phyloP scores from a whole-genome alignment of 1,284 basidiomycete species.

The Fomitopsis betulina region DNA sequence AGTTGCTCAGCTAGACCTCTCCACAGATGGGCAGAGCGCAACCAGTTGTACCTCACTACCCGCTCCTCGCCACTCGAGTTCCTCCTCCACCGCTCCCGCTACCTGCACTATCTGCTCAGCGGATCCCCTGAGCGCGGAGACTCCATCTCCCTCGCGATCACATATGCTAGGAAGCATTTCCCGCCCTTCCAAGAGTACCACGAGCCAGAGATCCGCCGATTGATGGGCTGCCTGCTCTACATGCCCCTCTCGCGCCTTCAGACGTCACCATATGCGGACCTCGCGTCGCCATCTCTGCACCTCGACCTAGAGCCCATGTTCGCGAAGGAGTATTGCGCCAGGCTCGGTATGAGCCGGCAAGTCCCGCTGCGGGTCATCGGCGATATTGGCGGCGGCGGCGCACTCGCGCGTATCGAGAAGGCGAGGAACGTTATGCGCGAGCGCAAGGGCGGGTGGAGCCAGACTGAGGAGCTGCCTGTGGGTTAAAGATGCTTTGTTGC shows the following conservation, averaged over 20 bases:
- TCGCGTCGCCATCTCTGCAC: constrained; percentile 66
- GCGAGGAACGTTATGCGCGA: constrained; percentile 91
- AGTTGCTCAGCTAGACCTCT: background rate
- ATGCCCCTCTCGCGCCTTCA: constrained; percentile 61
- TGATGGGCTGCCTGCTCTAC: constrained; percentile 76
- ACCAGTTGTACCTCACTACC: constrained; percentile 60
- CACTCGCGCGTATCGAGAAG: constrained; percentile 87
- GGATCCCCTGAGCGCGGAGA: constrained; percentile 46
- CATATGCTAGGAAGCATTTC: constrained; percentile 72
- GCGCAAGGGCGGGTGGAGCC: constrained; percentile 86
- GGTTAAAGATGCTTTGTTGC: constrained; percentile 3
- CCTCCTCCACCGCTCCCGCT: constrained; percentile 82
- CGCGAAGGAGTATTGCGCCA: constrained; percentile 85
- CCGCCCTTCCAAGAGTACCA: constrained; percentile 64
- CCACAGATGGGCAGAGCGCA: constrained; percentile 69
- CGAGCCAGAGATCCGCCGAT: constrained; percentile 63
- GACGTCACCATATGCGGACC: constrained; percentile 70
- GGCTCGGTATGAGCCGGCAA: constrained; percentile 82
- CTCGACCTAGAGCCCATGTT: constrained; percentile 79
- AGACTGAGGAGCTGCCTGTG: constrained; percentile 84
- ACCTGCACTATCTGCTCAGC: constrained; percentile 67
- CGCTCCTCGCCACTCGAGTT: constrained; percentile 82
- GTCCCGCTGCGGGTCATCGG: constrained; percentile 84
- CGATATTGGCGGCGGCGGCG: constrained; percentile 88
- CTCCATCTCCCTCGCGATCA: constrained; percentile 50